Evolutionary conservation across 768 basidiomycete species (phyloP).

Genomic region (Pholiota molesta): DNA sequence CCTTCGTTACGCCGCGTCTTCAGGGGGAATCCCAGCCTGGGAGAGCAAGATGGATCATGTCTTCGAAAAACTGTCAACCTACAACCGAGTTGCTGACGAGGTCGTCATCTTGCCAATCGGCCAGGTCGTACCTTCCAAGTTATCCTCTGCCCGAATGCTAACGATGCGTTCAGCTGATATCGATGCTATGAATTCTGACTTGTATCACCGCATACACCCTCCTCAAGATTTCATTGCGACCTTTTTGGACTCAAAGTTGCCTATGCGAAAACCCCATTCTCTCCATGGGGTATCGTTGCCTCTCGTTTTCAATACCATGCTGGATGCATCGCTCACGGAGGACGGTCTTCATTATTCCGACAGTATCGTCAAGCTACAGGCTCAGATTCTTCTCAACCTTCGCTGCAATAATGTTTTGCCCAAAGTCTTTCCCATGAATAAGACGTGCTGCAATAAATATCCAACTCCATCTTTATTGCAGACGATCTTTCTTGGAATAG

Average conservation of each 20-base stretch:
- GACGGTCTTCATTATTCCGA: constrained; percentile 87
- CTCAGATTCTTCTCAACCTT: constrained; percentile 77
- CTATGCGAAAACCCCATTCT: constrained; percentile 19
- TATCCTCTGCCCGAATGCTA: constrained; percentile 62
- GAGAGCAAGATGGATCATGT: constrained; percentile 70
- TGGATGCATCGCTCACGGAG: constrained; percentile 71
- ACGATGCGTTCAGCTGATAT: constrained; percentile 81
- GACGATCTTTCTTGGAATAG: constrained; percentile 46
- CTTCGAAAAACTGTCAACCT: constrained; percentile 50
- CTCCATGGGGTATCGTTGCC: constrained; percentile 55
- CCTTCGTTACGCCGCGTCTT: constrained; percentile 69
- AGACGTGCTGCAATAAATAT: constrained; percentile 83
- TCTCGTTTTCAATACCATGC: constrained; percentile 79
- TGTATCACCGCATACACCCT: constrained; percentile 66
- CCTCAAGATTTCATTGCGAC: constrained; percentile 18
- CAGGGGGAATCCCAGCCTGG: constrained; percentile 81
- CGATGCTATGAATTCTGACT: constrained; percentile 89
- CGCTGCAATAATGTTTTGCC: constrained; percentile 77
- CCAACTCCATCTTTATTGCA: constrained; percentile 66
- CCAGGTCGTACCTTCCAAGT: constrained; percentile 64
- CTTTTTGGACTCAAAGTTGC: constrained; percentile 17
- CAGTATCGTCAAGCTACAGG: constrained; percentile 64
- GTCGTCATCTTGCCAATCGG: constrained; percentile 82
- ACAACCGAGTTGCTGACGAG: constrained; percentile 61
- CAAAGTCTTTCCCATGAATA: constrained; percentile 65